Evolutionary conservation across 2,329 filamentous ascomycete genomes (phyloP).

Genomic region (Microsporum audouinii): DNA sequence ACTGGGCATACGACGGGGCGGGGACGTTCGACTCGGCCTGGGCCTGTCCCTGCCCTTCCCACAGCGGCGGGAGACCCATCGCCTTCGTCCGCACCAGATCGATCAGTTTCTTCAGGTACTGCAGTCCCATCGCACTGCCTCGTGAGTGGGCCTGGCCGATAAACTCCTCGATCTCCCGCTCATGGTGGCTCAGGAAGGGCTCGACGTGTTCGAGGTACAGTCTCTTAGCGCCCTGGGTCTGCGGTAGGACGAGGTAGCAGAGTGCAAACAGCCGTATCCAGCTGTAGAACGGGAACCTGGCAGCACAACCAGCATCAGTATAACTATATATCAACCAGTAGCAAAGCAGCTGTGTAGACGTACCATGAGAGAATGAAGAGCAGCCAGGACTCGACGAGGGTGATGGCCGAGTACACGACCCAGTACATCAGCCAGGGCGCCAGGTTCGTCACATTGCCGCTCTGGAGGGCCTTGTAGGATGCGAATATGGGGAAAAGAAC

Average conservation of each 20-base stretch:
- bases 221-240: conserved; percentile 81
- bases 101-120: conserved; percentile 60
- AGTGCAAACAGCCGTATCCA: conserved; percentile 80
- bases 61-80: conserved; percentile 60
- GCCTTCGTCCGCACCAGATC: conserved; percentile 63
- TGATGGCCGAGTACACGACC: conserved; percentile 74
- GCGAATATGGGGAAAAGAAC: conserved; percentile 93
- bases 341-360: conserved; percentile 12
- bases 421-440: conserved; percentile 99
- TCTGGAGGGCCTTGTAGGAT: conserved; percentile 95
- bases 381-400: conserved; percentile 76
- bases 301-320: not conserved
- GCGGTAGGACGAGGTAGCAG: conserved; percentile 90
- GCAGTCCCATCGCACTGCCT: conserved; percentile 62
- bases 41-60: conserved; percentile 35
- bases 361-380: conserved; percentile 77
- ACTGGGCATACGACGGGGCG: conserved; percentile 57
- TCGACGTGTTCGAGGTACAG: conserved; percentile 78
- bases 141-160: conserved; percentile 72
- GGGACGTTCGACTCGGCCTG: conserved; percentile 24
- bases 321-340: not conserved
- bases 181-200: conserved; percentile 79
- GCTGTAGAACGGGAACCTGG: conserved; percentile 80
- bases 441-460: conserved; percentile 74
- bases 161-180: conserved; percentile 77